Evolutionary conservation across 805 yeast species (phyloP).

Genomic region (Kazachstania africana): DNA sequence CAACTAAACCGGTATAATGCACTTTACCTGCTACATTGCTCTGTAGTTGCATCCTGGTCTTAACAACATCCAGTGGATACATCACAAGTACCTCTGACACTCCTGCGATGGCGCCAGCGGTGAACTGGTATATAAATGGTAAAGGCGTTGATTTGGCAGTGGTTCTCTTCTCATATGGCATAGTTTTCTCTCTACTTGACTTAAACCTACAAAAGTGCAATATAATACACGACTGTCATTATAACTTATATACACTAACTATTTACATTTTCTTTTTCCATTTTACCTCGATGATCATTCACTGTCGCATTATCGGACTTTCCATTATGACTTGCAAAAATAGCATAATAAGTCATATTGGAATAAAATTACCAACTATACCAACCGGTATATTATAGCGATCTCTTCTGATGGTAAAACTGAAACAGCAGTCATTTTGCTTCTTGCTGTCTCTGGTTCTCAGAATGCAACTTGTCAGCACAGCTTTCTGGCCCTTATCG

Average conservation of each 20-base stretch:
- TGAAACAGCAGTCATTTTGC: constrained; percentile 79
- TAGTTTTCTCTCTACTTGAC: too few relatives aligned
- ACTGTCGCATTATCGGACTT: too few relatives aligned
- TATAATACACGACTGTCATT: too few relatives aligned
- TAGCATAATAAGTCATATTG: too few relatives aligned
- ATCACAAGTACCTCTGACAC: constrained; percentile 86
- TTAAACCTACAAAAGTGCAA: too few relatives aligned
- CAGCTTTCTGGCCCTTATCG: constrained; percentile 92
- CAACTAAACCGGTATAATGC: constrained; percentile 68
- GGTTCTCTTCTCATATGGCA: too few relatives aligned
- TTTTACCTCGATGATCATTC: too few relatives aligned
- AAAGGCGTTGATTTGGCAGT: constrained; percentile 31
- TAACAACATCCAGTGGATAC: constrained; percentile 94
- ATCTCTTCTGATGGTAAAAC: constrained; percentile 87
- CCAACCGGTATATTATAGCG: constrained; percentile 91
- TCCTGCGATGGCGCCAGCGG: constrained; percentile 89
- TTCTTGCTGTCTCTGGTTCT: constrained; percentile 73
- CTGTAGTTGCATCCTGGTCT: constrained; percentile 37
- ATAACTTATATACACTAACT: too few relatives aligned
- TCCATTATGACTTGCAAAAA: too few relatives aligned
- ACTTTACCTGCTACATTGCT: constrained; percentile 15
- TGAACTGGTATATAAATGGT: constrained; percentile 83
- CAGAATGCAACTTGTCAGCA: constrained; percentile 79
- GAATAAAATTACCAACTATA: constrained; percentile 90
- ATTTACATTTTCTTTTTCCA: too few relatives aligned